Base-by-base conservation (phyloP, 164 flowering plant genomes). In the Dillenia turbinata region DNA sequence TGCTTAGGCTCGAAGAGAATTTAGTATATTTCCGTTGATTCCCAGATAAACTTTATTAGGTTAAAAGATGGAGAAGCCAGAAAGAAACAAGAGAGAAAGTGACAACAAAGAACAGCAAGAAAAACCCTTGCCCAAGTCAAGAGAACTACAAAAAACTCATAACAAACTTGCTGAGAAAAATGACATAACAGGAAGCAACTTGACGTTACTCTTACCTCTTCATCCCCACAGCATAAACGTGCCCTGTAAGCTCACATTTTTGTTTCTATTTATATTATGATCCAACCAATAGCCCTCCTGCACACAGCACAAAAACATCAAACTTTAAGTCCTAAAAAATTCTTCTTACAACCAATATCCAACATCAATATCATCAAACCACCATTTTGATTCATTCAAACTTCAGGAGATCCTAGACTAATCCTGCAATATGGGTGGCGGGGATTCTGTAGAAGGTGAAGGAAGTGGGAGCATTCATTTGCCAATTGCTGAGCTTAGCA, bases 151-250 rank as follows among this genome's bases (percentile, higher is more conserved):
- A 49, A 55, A 10, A 40, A 26, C 16, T 12, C 14, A 57, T 15
- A 57, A 26, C 59, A 44, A 59, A 56, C 64, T 56, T 14, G 17
- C 24, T 24, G 22, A 50, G 16, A 13, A 60, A 54, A 54, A 64
- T 16, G 24, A 33, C 12, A 44, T 24, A 33, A 67, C 68, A 14
- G 57, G 58, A 71, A 54, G 53, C 56, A 66, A 69, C 66, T 56
- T 68, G 58, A 66, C 70, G 68, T 73, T 68, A 60, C 69, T 69
- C 72, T 68, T 76, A 33, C 71, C 60, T 59, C 69, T 48, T 52
- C 49, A 68, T 62, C 44, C 62, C 67, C 75, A 72, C 75, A 74
- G 47, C 69, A 56, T 47, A 73, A 74, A 74, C 82, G 83, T 79
- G 85, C 69, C 12, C 80, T 60, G 72, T 6, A 82, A 78, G 81